Evolutionary conservation across 208 protist species (phyloP), one percentile per base, ranked within the genome.

Genomic region (Acanthamoeba lenticulata): DNA sequence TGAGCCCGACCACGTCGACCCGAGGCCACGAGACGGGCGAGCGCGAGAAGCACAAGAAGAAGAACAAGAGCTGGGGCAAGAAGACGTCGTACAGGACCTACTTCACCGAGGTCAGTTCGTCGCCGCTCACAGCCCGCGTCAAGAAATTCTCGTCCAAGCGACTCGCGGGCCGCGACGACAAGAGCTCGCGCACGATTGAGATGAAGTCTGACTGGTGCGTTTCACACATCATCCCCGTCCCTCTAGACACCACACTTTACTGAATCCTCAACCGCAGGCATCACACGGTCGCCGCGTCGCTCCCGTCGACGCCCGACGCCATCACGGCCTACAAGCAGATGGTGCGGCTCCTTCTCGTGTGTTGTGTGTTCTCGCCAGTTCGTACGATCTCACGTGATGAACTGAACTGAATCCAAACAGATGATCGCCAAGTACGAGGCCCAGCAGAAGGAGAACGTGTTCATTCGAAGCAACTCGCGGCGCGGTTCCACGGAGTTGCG

Each of bases 41-140:
- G 32, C 60, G 60, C 11, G 60, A 69, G 0, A 69, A 69, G 60
- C 60, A 32, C n/a, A 69, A 69, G 32, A 69, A 69, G 60, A 69
- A 69, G 24, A 69, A 69, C 60, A 69, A 69, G 60, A 69, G 60
- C 60, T 69, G 60, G 60, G 60, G 60, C 24, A 69, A 69, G 60
- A 69, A 69, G 60, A 36, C n/a, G 15, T 69, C 60, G 24, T 69
- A 69, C 60, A 11, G 60, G 4, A 69, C 60, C 9, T 69, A 69
- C 60, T 69, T 69, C 60, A 69, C 24, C 21, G 60, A 69, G 32
- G 60, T 69, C 9, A 69, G n/a, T 27, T 69, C 60, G 32, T 69
- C 60, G 32, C 60, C 60, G 60, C 11, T 69, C 9, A 69, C 60
- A 0, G 19, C 60, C 7, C 60, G 60, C 24, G 60, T 69, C 60